Conservation (phyloP, 176 grass and related monocot genomes). For the Aegilops speltoides region DNA sequence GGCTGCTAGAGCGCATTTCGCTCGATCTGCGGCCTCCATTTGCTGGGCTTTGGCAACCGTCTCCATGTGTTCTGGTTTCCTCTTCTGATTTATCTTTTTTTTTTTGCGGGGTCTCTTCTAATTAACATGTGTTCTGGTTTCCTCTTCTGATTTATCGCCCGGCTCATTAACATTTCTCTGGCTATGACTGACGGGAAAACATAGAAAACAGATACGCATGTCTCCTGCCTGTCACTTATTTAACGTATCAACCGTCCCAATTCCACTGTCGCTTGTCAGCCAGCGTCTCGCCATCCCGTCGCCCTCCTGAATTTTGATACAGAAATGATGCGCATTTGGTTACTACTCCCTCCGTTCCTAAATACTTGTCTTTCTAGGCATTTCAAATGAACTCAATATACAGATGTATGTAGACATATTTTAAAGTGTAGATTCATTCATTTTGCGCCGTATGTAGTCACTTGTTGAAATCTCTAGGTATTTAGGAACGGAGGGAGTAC, state of each 20-base stretch:
- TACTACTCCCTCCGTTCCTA: neutral
- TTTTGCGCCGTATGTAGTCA: too few species aligned
- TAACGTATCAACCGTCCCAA: neutral
- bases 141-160: neutral
- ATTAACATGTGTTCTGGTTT: neutral
- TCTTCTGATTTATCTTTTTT: neutral
- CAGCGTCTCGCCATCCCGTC: neutral
- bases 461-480: too few species aligned
- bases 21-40: too few species aligned
- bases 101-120: too few species aligned
- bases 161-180: neutral
- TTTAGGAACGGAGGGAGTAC: too few species aligned
- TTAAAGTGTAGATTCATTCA: too few species aligned
- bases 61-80: neutral
- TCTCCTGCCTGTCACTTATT: conserved; percentile 1
- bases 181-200: neutral
- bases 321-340: neutral
- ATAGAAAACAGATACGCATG: neutral
- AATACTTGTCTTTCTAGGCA: too few species aligned
- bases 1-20: too few species aligned
- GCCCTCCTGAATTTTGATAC: neutral
- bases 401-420: too few species aligned
- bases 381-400: too few species aligned
- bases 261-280: neutral
- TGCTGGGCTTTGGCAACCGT: neutral